Percentiles rank a stretch among this genome's conserved stretches.
phyloP scores from a whole-genome alignment of 2,329 filamentous ascomycete species.

The Xylariaceae sp. region DNA sequence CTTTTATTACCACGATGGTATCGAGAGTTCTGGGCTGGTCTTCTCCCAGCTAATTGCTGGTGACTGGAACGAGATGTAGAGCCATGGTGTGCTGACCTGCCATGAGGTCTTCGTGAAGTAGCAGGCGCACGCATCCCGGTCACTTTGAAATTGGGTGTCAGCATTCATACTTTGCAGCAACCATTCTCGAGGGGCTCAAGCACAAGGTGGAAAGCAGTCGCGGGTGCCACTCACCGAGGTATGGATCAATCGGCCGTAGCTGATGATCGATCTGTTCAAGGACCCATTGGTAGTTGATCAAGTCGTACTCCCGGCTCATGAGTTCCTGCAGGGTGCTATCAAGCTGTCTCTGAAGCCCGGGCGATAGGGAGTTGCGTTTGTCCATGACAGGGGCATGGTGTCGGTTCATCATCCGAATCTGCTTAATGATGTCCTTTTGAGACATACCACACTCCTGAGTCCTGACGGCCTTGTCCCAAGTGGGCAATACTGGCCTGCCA shows the following conservation, averaged over 20 bases:
- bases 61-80: not conserved
- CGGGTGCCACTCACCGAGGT: constrained; percentile 1
- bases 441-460: constrained; percentile 32
- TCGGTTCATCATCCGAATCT: constrained; percentile 34
- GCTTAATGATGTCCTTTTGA: constrained; percentile 31
- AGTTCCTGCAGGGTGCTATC: constrained; percentile 34
- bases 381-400: constrained; percentile 27
- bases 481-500: constrained; percentile 28
- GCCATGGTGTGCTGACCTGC: not conserved
- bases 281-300: constrained; percentile 32
- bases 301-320: constrained; percentile 30
- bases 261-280: constrained; percentile 42
- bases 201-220: no score
- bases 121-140: not conserved
- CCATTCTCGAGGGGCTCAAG: no score
- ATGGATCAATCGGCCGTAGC: constrained; percentile 24
- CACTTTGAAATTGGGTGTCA: no score
- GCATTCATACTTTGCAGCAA: no score
- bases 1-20: constrained; percentile 22
- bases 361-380: constrained; percentile 35
- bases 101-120: not conserved
- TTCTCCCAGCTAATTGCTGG: constrained; percentile 2
- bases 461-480: constrained; percentile 36
- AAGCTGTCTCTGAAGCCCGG: constrained; percentile 37
- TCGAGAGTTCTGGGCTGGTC: constrained; percentile 5